A percentile compares a stretch with the other conserved stretches of the same genome.
phyloP scores from a whole-genome alignment of 176 grass and related monocot genomes.

The Oryza meyeriana region DNA sequence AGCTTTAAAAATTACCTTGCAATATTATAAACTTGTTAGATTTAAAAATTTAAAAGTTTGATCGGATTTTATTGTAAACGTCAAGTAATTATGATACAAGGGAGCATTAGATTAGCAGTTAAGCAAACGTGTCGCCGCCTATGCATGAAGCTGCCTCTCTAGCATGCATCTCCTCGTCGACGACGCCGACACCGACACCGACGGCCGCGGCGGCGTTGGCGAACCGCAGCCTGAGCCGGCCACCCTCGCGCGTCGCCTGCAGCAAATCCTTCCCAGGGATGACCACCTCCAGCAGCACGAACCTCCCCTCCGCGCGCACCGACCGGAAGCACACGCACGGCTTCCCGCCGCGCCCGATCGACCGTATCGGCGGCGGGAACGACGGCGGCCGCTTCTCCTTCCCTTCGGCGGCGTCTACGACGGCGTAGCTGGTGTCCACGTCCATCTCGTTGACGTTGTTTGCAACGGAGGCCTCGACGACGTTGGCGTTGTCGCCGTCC shows the following conservation, averaged over 20 bases:
- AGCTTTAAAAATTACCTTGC: too few species aligned
- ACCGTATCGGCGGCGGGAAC: slow-evolving; percentile 75
- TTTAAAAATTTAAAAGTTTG: too few species aligned
- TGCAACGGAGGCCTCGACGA: slow-evolving; percentile 3
- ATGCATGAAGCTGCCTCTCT: background rate
- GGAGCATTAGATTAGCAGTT: background rate
- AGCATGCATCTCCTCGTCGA: background rate
- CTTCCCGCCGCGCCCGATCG: slow-evolving; percentile 61
- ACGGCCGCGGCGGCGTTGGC: slow-evolving; percentile 7
- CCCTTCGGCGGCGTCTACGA: background rate
- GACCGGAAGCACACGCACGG: slow-evolving; percentile 60
- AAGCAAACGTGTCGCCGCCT: background rate
- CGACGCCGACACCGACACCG: background rate
- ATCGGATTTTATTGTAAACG: too few species aligned
- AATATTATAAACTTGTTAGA: too few species aligned
- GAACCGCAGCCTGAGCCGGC: slow-evolving; percentile 54
- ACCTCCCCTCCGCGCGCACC: slow-evolving; percentile 49
- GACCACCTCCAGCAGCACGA: slow-evolving; percentile 65
- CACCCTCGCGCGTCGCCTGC: slow-evolving; percentile 47
- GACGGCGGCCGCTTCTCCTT: background rate
- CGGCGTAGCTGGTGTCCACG: background rate
- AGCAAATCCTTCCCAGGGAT: slow-evolving; percentile 63
- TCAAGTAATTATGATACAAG: too few species aligned
- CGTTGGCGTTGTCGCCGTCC: slow-evolving; percentile 34
- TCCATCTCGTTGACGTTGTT: background rate